phyloP scores from a whole-genome alignment of 106 monocot species.

The Platanthera guangdongensis region DNA sequence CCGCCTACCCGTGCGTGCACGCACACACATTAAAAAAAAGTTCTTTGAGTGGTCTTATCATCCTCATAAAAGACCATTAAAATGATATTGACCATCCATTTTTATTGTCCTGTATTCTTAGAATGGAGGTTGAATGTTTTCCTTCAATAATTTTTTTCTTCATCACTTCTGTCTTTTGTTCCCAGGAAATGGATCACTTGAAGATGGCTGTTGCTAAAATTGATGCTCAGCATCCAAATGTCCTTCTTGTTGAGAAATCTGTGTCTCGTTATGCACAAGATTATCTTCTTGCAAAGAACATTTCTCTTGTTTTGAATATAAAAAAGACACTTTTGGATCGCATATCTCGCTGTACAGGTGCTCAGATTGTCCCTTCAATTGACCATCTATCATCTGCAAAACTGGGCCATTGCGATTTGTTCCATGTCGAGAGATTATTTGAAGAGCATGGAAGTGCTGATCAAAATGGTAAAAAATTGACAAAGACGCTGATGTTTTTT shows the following conservation, averaged over 20 bases:
- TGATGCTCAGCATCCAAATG: slow-evolving; percentile 68
- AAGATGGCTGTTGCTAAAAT: slow-evolving; percentile 97
- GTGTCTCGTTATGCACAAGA: slow-evolving; percentile 90
- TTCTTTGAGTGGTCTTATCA: no score
- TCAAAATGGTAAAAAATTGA: slow-evolving; percentile 39
- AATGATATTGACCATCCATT: no score
- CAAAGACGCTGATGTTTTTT: slow-evolving; percentile 86
- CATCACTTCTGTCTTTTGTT: neutral
- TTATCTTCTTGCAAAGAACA: slow-evolving; percentile 69
- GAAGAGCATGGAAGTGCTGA: slow-evolving; percentile 68
- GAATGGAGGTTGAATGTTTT: neutral
- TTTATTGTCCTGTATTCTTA: neutral
- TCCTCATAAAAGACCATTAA: no score
- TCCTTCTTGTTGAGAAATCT: slow-evolving; percentile 85
- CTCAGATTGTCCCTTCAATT: slow-evolving; percentile 77
- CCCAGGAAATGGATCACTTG: slow-evolving; percentile 81
- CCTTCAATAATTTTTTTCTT: neutral
- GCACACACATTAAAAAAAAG: no score
- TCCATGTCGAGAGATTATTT: slow-evolving; percentile 74
- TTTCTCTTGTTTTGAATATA: slow-evolving; percentile 88
- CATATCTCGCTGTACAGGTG: slow-evolving; percentile 83
- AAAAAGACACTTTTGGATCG: slow-evolving; percentile 76
- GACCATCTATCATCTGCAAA: slow-evolving; percentile 65
- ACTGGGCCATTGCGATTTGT: slow-evolving; percentile 66
- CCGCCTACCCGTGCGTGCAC: no score